phyloP scores from a whole-genome alignment of 768 basidiomycete species.

The Daedaleopsis nitida region DNA sequence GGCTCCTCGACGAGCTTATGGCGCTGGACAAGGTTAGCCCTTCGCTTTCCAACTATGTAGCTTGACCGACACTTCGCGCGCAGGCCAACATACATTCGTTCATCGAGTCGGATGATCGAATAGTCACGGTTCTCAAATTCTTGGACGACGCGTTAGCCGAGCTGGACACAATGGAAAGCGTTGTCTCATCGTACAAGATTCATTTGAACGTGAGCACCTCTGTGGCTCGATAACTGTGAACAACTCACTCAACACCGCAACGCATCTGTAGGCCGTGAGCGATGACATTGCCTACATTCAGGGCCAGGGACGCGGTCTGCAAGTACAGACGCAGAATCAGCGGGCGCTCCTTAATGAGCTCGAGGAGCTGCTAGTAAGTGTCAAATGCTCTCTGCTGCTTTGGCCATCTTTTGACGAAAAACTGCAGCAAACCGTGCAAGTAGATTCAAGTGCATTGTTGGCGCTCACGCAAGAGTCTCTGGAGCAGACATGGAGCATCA shows the following conservation, averaged over 20 bases:
- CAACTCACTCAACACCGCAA: neutral
- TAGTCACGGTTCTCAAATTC: constrained; percentile 80
- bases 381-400: neutral
- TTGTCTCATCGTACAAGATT: constrained; percentile 93
- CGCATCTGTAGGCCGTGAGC: constrained; percentile 68
- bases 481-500: constrained; percentile 75
- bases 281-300: constrained; percentile 97
- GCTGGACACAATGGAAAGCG: constrained; percentile 86
- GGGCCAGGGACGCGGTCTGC: constrained; percentile 92
- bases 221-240: neutral
- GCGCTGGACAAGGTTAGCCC: constrained; percentile 85
- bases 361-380: constrained; percentile 75
- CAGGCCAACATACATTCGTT: constrained; percentile 98
- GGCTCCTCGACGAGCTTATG: constrained; percentile 85
- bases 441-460: constrained; percentile 73
- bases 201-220: constrained; percentile 79
- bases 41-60: neutral
- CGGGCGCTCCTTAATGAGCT: constrained; percentile 80
- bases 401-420: neutral
- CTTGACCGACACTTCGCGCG: neutral
- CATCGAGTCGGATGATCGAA: constrained; percentile 92
- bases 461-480: constrained; percentile 88
- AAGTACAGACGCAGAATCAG: constrained; percentile 97
- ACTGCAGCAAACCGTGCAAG: constrained; percentile 88
- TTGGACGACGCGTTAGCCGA: constrained; percentile 89